Conservation (phyloP, 2,329 filamentous ascomycete genomes). For the Venturiaceae sp. region DNA sequence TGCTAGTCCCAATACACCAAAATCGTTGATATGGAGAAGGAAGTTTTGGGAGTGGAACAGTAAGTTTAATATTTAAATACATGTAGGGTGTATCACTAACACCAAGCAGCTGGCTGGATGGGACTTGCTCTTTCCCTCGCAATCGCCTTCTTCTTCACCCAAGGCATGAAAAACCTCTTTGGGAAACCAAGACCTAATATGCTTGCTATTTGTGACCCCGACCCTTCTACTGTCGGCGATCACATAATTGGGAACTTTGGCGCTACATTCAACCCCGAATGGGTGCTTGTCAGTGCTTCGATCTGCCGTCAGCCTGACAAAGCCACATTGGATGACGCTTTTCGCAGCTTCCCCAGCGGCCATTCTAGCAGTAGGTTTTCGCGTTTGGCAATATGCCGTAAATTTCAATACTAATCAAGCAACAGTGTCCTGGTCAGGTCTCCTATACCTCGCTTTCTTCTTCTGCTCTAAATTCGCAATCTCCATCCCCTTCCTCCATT, state of each 20-base stretch:
- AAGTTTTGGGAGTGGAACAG: conserved; percentile 86
- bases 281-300: conserved; percentile 60
- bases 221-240: conserved; percentile 34
- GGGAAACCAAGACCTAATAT: conserved; percentile 57
- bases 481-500: conserved; percentile 58
- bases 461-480: conserved; percentile 75
- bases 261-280: conserved; percentile 17
- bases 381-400: neutral
- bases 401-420: neutral
- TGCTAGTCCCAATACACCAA: conserved; percentile 52
- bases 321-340: conserved; percentile 60
- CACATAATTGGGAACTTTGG: conserved; percentile 1
- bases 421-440: conserved; percentile 60
- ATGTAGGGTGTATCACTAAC: neutral
- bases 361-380: conserved; percentile 53
- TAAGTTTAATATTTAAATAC: no score
- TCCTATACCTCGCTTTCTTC: conserved; percentile 81
- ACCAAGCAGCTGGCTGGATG: conserved; percentile 54
- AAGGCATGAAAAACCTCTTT: conserved; percentile 70
- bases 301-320: conserved; percentile 64
- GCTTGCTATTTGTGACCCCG: conserved; percentile 64
- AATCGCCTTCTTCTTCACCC: conserved; percentile 68
- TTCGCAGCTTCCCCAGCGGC: conserved; percentile 73
- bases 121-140: conserved; percentile 67
- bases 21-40: conserved; percentile 59